Evolutionary conservation across 2,329 filamentous ascomycete species (phyloP), one percentile per base, ranked within the genome.

Genomic region (Aspergillus fijiensis): DNA sequence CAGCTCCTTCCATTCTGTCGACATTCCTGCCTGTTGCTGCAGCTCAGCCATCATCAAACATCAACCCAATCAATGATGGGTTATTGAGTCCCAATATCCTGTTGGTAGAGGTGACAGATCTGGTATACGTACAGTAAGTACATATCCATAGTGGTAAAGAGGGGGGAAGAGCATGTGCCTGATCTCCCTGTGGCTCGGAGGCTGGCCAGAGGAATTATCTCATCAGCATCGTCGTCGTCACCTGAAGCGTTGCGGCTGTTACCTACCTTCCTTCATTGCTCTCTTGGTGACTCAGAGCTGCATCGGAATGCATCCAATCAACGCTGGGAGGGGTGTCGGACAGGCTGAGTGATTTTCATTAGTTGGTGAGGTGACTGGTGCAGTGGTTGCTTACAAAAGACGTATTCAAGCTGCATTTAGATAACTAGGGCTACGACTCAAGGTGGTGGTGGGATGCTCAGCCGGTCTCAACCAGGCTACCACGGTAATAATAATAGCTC

Each of bases 251-350:
- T 54, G 21, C 14, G 33, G 16, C 23, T 49, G 23, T 49, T 16
- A 50, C 49, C 35, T 49, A 33, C 49, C 35, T 49, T 27, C 49
- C 27, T 45, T 49, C 21, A 51, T 23, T 21, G 29, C 31, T 42
- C 42, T 21, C 54, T 39, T 4, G 62, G 57, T 64, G 62, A 62
- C 60, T 64, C 62, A 60, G 51, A 53, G 57, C 29, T 58, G 62
- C 54, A 53, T 60, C 51, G 6, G 5, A 31, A 47, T 48, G 57
- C 61, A 55, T 51, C 62, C 62, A 63, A 63, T 63, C 61, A 61
- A 45, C 5, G 39, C 39, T 45, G 39, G 39, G 16, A 19, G 16
- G 39, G 39, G 39, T 6, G 39, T 45, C 16, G 16, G 39, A 45
- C 39, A 45, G 16, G 16, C 39, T 19, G 39, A 45, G 16, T n/a